phyloP scores from a whole-genome alignment of 2,329 filamentous ascomycete species.

The Ceratocystis lukuohia region DNA sequence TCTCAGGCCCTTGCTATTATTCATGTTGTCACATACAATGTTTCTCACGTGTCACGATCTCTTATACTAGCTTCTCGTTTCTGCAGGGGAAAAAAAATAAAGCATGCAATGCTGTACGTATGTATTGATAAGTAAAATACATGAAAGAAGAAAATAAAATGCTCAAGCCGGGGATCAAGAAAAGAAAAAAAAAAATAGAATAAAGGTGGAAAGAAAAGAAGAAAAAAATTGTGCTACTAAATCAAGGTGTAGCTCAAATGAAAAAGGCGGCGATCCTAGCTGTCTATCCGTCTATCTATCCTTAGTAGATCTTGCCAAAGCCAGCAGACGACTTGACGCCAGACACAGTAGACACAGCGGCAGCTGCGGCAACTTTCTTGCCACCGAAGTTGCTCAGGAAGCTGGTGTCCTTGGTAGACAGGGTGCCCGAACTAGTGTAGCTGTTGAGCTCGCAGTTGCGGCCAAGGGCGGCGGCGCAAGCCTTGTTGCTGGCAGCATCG shows the following conservation, averaged over 20 bases:
- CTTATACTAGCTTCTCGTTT: too few relatives aligned
- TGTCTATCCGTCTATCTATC: not conserved
- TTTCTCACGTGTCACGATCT: too few relatives aligned
- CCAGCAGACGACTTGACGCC: conserved; percentile 12
- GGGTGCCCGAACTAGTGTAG: conserved; percentile 30
- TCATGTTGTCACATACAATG: too few relatives aligned
- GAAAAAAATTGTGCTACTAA: not conserved
- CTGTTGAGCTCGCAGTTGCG: conserved; percentile 39
- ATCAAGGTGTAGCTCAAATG: not conserved
- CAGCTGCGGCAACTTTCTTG: conserved; percentile 38
- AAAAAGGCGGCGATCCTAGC: too few relatives aligned
- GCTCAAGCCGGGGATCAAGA: not conserved
- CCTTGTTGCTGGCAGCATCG: conserved; percentile 27
- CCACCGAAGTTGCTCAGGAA: conserved; percentile 40
- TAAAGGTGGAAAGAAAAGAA: not conserved
- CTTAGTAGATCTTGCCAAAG: conserved; percentile 16
- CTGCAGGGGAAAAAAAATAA: not conserved
- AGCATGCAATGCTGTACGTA: not conserved
- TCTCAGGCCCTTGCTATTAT: too few relatives aligned
- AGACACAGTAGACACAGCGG: conserved; percentile 11
- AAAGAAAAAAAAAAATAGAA: not conserved
- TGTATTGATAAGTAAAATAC: conserved; percentile 1
- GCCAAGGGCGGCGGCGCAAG: conserved; percentile 35
- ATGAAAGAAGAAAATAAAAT: not conserved
- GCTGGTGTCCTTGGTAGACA: conserved; percentile 31